phyloP scores from a whole-genome alignment of 73 alveolate species.

The Paramecium caudatum region DNA sequence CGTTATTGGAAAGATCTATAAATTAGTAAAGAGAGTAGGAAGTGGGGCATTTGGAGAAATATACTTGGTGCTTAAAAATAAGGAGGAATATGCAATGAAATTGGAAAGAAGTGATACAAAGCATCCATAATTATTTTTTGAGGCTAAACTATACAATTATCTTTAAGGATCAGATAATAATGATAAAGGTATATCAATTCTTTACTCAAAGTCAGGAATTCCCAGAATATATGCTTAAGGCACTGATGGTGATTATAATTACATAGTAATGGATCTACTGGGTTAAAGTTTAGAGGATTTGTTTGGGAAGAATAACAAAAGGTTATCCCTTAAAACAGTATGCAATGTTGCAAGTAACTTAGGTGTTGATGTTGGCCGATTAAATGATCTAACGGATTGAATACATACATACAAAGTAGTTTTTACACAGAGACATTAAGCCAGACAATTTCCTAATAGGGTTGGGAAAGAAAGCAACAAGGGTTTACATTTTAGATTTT shows the following conservation, averaged over 20 bases:
- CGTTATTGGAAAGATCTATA: constrained; percentile 83
- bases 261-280: constrained; percentile 91
- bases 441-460: constrained; percentile 92
- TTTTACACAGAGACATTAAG: constrained; percentile 91
- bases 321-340: constrained; percentile 71
- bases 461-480: constrained; percentile 72
- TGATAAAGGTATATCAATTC: constrained; percentile 58
- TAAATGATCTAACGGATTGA: constrained; percentile 76
- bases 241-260: constrained; percentile 85
- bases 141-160: constrained; percentile 75
- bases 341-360: background rate
- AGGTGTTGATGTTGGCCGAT: constrained; percentile 76
- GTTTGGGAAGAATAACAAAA: constrained; percentile 80
- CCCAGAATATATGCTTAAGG: constrained; percentile 78
- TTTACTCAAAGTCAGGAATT: constrained; percentile 68
- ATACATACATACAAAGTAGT: constrained; percentile 81
- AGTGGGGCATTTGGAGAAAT: constrained; percentile 95
- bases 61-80: constrained; percentile 77
- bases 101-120: constrained; percentile 79
- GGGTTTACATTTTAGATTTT: constrained; percentile 91
- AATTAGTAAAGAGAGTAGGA: constrained; percentile 85
- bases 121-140: constrained; percentile 76
- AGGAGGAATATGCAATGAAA: constrained; percentile 85
- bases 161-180: constrained; percentile 67
- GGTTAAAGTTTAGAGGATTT: constrained; percentile 95